Percentiles rank a stretch among this genome's conserved stretches.
phyloP scores from a whole-genome alignment of 225 moss, liverwort and hornwort species.

The Pleurozium schreberi region DNA sequence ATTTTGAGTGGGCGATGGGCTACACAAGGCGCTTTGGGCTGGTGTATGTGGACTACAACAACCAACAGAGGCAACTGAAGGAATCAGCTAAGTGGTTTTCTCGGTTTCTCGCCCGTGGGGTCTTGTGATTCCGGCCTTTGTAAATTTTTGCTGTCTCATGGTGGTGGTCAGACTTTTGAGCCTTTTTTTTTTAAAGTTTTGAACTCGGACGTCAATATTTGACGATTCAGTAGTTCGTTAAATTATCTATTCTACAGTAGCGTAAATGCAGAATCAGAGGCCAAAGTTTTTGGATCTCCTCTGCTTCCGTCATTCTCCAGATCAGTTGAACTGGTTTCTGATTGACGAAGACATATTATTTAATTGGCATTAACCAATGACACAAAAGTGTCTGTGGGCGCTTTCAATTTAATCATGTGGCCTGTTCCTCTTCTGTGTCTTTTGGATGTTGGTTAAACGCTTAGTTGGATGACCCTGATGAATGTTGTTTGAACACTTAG shows the following conservation, averaged over 20 bases:
- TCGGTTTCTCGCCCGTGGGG: constrained; percentile 6
- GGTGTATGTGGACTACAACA: constrained; percentile 53
- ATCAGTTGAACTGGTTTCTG: neutral
- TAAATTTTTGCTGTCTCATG: neutral
- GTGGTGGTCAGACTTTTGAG: neutral
- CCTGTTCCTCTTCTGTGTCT: neutral
- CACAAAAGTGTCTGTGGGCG: neutral
- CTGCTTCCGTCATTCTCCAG: neutral
- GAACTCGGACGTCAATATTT: neutral
- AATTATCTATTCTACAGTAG: neutral
- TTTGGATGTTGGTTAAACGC: neutral
- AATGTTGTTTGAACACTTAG: neutral
- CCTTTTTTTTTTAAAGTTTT: neutral
- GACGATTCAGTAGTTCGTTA: neutral
- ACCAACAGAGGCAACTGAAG: constrained; percentile 46
- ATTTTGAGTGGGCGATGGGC: constrained; percentile 76
- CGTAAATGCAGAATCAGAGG: neutral
- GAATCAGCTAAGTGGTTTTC: constrained; percentile 69
- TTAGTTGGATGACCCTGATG: neutral
- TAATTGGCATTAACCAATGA: neutral
- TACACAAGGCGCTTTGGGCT: constrained; percentile 60
- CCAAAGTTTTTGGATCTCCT: neutral
- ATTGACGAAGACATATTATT: neutral
- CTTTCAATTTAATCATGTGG: neutral
- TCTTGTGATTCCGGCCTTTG: neutral